phyloP scores from a whole-genome alignment of 2,329 filamentous ascomycete species.

The Epichloe coenophiala region DNA sequence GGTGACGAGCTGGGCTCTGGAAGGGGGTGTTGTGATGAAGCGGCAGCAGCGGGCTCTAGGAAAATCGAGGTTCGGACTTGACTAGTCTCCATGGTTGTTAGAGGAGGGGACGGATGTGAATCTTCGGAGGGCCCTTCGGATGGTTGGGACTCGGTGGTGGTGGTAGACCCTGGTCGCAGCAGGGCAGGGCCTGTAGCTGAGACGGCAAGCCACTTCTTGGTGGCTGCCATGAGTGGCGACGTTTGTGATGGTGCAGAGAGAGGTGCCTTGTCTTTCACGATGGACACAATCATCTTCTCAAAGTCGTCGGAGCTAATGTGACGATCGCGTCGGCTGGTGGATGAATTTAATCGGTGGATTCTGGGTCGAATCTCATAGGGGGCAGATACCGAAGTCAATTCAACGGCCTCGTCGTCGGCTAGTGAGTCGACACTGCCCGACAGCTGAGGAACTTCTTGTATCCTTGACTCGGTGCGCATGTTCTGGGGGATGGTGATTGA shows the following conservation, averaged over 20 bases:
- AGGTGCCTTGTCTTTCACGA: conserved; percentile 71
- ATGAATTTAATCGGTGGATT: conserved; percentile 58
- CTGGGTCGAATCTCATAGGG: conserved; percentile 52
- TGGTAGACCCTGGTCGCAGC: conserved; percentile 26
- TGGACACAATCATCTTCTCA: conserved; percentile 86
- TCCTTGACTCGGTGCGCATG: conserved; percentile 29
- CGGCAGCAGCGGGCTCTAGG: conserved; percentile 33
- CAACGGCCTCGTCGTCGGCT: conserved; percentile 52
- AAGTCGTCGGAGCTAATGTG: conserved; percentile 89
- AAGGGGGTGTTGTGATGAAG: conserved; percentile 39
- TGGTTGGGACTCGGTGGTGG: no score
- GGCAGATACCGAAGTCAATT: conserved; percentile 39
- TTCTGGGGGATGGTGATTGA: conserved; percentile 32
- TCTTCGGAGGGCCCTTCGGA: conserved; percentile 5
- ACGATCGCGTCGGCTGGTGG: conserved; percentile 61
- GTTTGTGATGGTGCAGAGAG: conserved; percentile 27
- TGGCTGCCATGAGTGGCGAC: conserved; percentile 19
- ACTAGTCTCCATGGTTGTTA: conserved; percentile 16
- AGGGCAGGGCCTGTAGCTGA: conserved; percentile 18
- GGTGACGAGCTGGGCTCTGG: conserved; percentile 46
- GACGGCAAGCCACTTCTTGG: conserved; percentile 27
- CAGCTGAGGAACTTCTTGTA: conserved; percentile 52
- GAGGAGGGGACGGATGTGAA: conserved; percentile 17
- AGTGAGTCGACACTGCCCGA: conserved; percentile 68
- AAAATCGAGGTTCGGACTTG: conserved; percentile 57